These are phyloP conservation scores for Quercus alba DNA, from an alignment of 306 rosid genomes.

Conservation along the genomic window DNA sequence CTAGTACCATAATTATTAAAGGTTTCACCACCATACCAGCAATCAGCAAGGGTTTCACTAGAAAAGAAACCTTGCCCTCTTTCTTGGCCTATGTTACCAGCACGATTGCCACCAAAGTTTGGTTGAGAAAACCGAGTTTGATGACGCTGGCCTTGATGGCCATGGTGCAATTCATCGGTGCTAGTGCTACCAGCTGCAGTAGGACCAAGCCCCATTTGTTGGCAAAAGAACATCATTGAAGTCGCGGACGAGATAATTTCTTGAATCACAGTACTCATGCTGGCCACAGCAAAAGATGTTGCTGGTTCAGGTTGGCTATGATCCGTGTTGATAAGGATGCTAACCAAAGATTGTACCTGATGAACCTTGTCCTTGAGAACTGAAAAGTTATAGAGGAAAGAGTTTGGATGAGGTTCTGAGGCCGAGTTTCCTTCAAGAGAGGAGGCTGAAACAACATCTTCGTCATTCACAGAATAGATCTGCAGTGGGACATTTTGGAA, in stretches of 20 bases:
- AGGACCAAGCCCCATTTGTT: conserved; percentile 41
- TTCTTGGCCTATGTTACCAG: conserved; percentile 7
- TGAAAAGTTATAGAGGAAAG: conserved; percentile 67
- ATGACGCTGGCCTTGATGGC: neutral
- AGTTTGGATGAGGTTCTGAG: conserved; percentile 29
- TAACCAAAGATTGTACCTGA: conserved; percentile 51
- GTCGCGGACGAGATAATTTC: conserved; percentile 72
- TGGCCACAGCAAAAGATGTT: conserved; percentile 40
- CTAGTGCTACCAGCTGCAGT: conserved; percentile 26
- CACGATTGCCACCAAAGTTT: neutral
- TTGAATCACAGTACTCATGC: conserved; percentile 57
- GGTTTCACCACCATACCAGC: conserved; percentile 43
- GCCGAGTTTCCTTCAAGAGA: conserved; percentile 28
- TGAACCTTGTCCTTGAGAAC: conserved; percentile 62
- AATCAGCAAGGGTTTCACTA: conserved; percentile 21
- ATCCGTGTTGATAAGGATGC: conserved; percentile 45
- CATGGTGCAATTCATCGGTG: conserved; percentile 23
- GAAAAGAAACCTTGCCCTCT: conserved; percentile 32
- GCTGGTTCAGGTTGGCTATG: conserved; percentile 32
- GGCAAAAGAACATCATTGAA: conserved; percentile 73
- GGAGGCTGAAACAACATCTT: conserved; percentile 19
- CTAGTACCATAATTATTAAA: conserved; percentile 14
- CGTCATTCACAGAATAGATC: conserved; percentile 20
- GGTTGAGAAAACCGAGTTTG: conserved; percentile 21
- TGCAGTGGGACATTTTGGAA: conserved; percentile 32